Conservation (phyloP, 2,329 filamentous ascomycete species). For the Knufia fluminis region DNA sequence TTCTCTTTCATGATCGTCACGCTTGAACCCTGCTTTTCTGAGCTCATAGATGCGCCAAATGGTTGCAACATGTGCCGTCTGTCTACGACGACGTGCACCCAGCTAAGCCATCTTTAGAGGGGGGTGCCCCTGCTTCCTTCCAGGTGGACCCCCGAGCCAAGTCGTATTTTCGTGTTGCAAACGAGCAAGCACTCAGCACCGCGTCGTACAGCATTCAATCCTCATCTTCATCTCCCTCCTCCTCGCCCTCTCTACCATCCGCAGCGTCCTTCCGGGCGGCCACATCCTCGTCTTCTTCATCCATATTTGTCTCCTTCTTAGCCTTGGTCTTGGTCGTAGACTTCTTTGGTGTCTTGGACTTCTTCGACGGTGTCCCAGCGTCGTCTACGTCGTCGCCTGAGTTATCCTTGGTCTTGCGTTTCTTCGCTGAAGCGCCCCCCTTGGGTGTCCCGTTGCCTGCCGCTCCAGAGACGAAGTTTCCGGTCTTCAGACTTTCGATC, state of each 20-base stretch:
- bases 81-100: too few species aligned
- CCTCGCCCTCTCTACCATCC: neutral
- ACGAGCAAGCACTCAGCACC: too few species aligned
- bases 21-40: too few species aligned
- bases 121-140: too few species aligned
- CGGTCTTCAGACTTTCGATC: neutral
- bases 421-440: constrained; percentile 7
- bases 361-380: constrained; percentile 7
- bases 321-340: neutral
- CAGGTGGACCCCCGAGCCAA: too few species aligned
- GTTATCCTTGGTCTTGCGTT: constrained; percentile 10
- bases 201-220: too few species aligned
- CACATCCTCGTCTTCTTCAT: neutral
- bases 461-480: neutral
- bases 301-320: neutral
- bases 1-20: too few species aligned
- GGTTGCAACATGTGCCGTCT: too few species aligned
- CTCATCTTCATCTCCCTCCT: neutral
- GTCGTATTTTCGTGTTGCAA: too few species aligned
- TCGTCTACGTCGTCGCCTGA: constrained; percentile 7
- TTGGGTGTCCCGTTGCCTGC: neutral
- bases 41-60: too few species aligned
- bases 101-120: too few species aligned
- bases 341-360: constrained; percentile 8
- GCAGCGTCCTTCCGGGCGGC: constrained; percentile 2